Evolutionary conservation across 129 eudicot species (phyloP), one percentile per base, ranked within the genome.

Genomic region (Glebionis coronaria): DNA sequence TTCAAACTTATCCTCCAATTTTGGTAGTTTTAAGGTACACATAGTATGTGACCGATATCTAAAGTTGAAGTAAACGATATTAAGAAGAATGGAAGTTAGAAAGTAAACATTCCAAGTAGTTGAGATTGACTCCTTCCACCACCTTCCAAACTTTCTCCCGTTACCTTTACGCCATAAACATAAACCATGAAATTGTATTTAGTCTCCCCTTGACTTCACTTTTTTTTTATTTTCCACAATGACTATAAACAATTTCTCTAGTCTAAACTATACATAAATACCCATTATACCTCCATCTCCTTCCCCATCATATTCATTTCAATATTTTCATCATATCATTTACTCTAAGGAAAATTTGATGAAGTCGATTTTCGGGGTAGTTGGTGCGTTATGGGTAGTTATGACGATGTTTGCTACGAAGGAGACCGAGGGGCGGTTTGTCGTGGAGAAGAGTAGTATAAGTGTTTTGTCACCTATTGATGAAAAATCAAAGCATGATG

Each of bases 401-500:
- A 31, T 8, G 50, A 28, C 71, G 62, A 14, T 62, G 45, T 52
- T 60, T 44, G 21, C 57, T 31, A 47, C 56, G 65, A 49, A 35
- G 40, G 63, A 49, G 55, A 83, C 72, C 12, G 79, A 88, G 42
- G 88, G 81, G 9, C 74, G 88, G 31, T 94, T 94, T 35, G 87
- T 86, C 72, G 99, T 94, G 76, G 99, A 94, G 65, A 94, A 94
- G 77, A 85, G 78, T 46, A 89, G 99, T 60, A 70, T 94, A 57
- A 83, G 83, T 14, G 85, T 94, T 35, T 0, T 94, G 5, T 77
- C 87, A 3, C 99, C 99, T 1, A 42, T 65, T 9, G 76, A 73
- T 65, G 45, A 76, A 6, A 63, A 75, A 35, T 77, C 95, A 13
- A 92, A 82, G 16, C 95, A 87, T 67, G 93, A 94, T 81, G 97